Conservation (phyloP, 345 rosid species). For the Populus alba region DNA sequence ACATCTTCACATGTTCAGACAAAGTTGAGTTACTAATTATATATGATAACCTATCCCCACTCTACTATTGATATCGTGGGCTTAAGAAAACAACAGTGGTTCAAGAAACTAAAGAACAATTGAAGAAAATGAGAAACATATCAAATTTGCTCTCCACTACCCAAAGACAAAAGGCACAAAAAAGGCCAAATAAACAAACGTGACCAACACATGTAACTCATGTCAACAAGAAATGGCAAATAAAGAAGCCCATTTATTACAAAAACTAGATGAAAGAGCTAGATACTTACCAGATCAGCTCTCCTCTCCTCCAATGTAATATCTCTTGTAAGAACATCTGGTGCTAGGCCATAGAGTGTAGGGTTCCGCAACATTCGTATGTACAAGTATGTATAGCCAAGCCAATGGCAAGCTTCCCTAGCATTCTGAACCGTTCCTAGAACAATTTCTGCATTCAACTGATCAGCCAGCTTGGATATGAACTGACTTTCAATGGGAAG, state of each 20-base stretch:
- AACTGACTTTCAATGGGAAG: constrained; percentile 98
- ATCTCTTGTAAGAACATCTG: constrained; percentile 75
- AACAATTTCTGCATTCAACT: constrained; percentile 96
- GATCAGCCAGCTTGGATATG: constrained; percentile 90
- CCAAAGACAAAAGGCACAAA: neutral
- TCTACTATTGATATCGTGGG: neutral
- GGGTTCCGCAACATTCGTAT: constrained; percentile 89
- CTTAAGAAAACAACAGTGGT: neutral
- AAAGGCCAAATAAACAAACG: neutral
- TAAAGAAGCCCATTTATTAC: neutral
- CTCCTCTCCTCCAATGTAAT: constrained; percentile 81
- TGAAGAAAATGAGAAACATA: neutral
- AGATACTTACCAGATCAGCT: constrained; percentile 78
- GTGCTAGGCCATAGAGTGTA: constrained; percentile 75
- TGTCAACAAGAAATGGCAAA: neutral
- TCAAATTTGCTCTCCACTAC: neutral
- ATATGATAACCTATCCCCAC: neutral
- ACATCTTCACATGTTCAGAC: neutral
- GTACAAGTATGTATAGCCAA: constrained; percentile 82
- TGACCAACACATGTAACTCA: neutral
- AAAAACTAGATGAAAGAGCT: neutral
- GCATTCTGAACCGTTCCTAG: constrained; percentile 97
- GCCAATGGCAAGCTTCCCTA: constrained; percentile 96
- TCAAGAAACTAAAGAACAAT: neutral
- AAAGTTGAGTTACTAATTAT: neutral